phyloP scores from a whole-genome alignment of 306 rosid species.

The Datisca glomerata region DNA sequence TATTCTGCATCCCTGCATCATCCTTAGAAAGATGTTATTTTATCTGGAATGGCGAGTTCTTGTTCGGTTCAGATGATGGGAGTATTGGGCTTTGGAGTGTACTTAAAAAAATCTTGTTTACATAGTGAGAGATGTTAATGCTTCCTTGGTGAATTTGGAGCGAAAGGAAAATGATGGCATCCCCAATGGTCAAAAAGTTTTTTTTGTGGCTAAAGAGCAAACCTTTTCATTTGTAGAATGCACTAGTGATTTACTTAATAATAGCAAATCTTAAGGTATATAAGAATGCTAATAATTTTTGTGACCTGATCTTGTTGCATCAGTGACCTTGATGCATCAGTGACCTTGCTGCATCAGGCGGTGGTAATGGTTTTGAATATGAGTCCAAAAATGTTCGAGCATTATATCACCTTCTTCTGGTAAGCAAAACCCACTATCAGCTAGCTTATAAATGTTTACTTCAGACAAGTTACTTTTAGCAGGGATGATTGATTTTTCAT shows the following conservation, averaged over 20 bases:
- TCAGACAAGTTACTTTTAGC: background rate
- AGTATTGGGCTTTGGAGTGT: constrained; percentile 73
- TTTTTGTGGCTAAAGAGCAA: constrained; percentile 4
- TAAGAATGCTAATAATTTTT: too few species aligned
- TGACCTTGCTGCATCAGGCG: constrained; percentile 93
- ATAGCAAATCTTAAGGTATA: too few species aligned
- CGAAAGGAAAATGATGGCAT: constrained; percentile 30
- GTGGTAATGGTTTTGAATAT: constrained; percentile 70
- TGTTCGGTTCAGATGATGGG: constrained; percentile 88
- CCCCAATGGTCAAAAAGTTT: constrained; percentile 63
- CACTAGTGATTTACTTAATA: too few species aligned
- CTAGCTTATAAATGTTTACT: constrained; percentile 1
- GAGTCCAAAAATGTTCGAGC: constrained; percentile 52
- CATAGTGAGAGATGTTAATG: constrained; percentile 70
- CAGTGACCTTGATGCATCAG: constrained; percentile 15
- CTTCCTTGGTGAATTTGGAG: constrained; percentile 23
- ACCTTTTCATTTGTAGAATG: too few species aligned
- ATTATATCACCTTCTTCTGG: constrained; percentile 58
- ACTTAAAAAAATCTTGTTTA: constrained; percentile 63
- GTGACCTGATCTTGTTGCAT: too few species aligned
- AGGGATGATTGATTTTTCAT: background rate
- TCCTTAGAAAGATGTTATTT: constrained; percentile 85
- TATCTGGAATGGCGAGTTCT: constrained; percentile 63
- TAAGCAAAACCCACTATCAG: constrained; percentile 30
- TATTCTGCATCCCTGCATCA: constrained; percentile 77